phyloP scores from a whole-genome alignment of 169 alveolate genomes.

The Cryptosporidium sp. region DNA sequence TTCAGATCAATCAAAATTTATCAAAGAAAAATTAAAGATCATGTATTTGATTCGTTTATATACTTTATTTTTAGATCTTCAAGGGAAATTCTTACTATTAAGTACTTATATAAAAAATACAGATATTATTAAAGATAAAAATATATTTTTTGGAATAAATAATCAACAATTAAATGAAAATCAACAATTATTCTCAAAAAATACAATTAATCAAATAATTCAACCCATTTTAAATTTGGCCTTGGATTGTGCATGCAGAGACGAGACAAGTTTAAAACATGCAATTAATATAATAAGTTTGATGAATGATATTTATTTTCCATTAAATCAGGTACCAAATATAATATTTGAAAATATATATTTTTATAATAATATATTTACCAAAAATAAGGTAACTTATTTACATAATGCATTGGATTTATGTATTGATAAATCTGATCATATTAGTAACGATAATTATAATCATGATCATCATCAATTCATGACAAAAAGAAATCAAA shows the following conservation, averaged over 20 bases:
- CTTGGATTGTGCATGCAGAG: constrained; percentile 3
- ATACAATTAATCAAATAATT: constrained; percentile 9
- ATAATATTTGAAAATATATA: constrained; percentile 14
- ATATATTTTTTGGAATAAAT: not conserved
- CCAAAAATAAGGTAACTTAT: not conserved
- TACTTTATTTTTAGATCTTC: constrained; percentile 4
- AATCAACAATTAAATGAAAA: not conserved
- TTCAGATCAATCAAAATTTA: no score
- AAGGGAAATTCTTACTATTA: not conserved
- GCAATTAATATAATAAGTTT: constrained; percentile 28
- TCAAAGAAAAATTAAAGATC: constrained; percentile 17
- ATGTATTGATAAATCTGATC: not conserved
- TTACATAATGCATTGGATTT: constrained; percentile 55
- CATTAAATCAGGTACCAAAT: constrained; percentile 22
- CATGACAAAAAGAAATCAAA: not conserved
- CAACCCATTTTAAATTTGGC: constrained; percentile 18
- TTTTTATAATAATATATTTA: not conserved
- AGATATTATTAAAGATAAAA: not conserved
- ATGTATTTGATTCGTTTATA: constrained; percentile 5
- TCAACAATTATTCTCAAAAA: constrained; percentile 1
- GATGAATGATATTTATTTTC: constrained; percentile 44
- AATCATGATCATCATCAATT: not conserved
- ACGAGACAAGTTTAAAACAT: constrained; percentile 3
- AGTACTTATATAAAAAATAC: constrained; percentile 11
- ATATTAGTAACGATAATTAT: not conserved